Evolutionary conservation across 2,329 filamentous ascomycete genomes (phyloP), one percentile per base, ranked within the genome.

Genomic region (Sporothrix luriei): DNA sequence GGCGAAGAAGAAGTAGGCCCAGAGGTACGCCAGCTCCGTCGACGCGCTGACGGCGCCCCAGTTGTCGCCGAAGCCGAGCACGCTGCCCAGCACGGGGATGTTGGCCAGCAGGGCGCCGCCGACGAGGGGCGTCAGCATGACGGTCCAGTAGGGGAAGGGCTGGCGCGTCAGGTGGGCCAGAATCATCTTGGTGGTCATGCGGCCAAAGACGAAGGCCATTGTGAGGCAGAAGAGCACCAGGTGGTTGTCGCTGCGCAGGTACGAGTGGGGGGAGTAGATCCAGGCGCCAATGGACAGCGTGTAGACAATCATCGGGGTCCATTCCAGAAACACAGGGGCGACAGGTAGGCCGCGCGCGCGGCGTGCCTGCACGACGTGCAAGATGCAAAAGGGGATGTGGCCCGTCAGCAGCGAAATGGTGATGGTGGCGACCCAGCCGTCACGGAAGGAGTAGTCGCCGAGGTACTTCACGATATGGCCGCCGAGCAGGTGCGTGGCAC

Each of bases 161-260:
- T 98, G 95, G 73, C 88, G 88, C 1, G 95, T 95, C 66, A 99
- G 84, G 79, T 99, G 95, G 2, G 95, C 94, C 21, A 99, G 88
- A 77, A 99, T 99, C 80, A 98, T 98, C 84, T 98, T 99, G 51
- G 95, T 99, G 0, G 95, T 98, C 90, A 99, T 93, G 74, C 95
- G 91, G 48, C 95, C 95, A 79, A 99, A 98, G 71, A 97, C 95
- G 76, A 98, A 94, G n/a, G 92, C 91, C 84, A 98, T 91, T 71
- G 92, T 97, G 71, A 97, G 81, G 82, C 94, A 97, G 80, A 97
- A 97, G 61, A 98, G 87, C 13, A 96, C 89, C 1, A 99, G 87
- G 76, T 95, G 91, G 81, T 98, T 97, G 71, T 97, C 89, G 48
- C 82, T 81, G 77, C 96, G 86, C 49, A 99, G 81, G 13, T 87